A percentile compares a stretch with the other conserved stretches of the same genome.
Conservation (phyloP, 2,329 filamentous ascomycete genomes). For the Microdochium trichocladiopsis region DNA sequence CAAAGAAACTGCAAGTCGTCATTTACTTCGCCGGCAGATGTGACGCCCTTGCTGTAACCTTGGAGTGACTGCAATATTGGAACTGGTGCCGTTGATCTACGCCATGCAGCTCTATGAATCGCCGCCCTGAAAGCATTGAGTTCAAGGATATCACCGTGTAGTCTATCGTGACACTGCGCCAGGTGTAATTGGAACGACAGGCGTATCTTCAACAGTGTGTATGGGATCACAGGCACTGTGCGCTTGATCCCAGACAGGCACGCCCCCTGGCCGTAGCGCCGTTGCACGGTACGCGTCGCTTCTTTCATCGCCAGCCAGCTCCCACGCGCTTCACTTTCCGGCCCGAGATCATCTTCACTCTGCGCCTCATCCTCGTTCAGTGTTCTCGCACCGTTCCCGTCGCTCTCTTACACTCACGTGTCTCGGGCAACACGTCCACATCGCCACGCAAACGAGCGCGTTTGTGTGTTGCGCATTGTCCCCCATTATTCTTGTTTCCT, state of each 20-base stretch:
- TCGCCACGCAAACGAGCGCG: background rate
- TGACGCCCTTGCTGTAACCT: too few species aligned
- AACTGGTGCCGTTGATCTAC: too few species aligned
- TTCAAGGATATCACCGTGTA: too few species aligned
- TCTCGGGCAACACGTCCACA: background rate
- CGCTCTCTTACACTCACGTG: background rate
- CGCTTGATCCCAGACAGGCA: background rate
- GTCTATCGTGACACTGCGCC: too few species aligned
- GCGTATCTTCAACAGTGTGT: background rate
- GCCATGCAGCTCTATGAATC: too few species aligned
- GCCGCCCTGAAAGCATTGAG: too few species aligned
- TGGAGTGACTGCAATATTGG: too few species aligned
- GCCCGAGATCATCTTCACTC: background rate
- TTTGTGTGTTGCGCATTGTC: background rate
- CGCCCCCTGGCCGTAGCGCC: background rate
- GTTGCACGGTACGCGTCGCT: constrained; percentile 6
- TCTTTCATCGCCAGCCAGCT: background rate
- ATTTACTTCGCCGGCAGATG: too few species aligned
- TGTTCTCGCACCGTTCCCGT: background rate
- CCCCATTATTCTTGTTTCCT: background rate
- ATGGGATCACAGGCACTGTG: background rate
- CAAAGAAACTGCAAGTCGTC: too few species aligned
- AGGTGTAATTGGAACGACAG: too few species aligned
- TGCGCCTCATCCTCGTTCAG: background rate
- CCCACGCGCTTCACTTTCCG: constrained; percentile 1